Base-by-base conservation (phyloP, 495 filamentous ascomycete genomes). In the Evansstolkia leycettana region DNA sequence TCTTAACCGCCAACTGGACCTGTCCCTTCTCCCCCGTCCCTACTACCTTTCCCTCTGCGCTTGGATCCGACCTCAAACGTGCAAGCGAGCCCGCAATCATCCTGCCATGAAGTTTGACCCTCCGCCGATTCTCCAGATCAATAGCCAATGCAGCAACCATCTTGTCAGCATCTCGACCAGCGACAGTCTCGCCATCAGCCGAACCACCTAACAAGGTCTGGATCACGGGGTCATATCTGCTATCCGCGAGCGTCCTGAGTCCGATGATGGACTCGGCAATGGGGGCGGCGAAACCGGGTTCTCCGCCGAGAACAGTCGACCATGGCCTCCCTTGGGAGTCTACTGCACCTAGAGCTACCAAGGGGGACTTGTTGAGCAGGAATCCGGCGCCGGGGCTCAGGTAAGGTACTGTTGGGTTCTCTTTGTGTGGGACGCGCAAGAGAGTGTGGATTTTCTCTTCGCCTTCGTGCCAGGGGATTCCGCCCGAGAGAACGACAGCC, bases 291-390 rank as follows among this genome's bases (percentile, higher is more conserved):
- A 87, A 82, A 7, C 79, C 80, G 4, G 59, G 42, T 48, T 82
- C 71, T 23, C 83, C 82, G 32, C 78, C 82, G 73, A 78, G 81
- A 5, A 88, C 30, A 0, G 78, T 76, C 23, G 77, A 80, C 83
- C 82, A 88, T 12, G 81, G 82, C 18, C 72, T 57, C 5, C 70
- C 72, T 24, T 76, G 34, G 2, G 49, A 44, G 45, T 87, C 84
- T 2, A 85, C 41, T 0, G 80, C 64, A 0, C 80, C 84, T n/a
- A 87, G 50, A 2, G 80, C 82, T 3, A 87, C 51, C 28, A 87
- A 60, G 0, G 81, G 77, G 2, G 73, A 76, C 3, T 41, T 46
- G 25, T 62, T 55, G 7, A 84, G 60, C 31, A 78, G 52, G 33
- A 64, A 60, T 7, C 52, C 67, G 7, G 73, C 72, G 16, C 66